Percentiles rank a stretch among this genome's conserved stretches.
Evolutionary conservation across 768 basidiomycete genomes (phyloP).

Genomic region (Gymnopilus dilepis): DNA sequence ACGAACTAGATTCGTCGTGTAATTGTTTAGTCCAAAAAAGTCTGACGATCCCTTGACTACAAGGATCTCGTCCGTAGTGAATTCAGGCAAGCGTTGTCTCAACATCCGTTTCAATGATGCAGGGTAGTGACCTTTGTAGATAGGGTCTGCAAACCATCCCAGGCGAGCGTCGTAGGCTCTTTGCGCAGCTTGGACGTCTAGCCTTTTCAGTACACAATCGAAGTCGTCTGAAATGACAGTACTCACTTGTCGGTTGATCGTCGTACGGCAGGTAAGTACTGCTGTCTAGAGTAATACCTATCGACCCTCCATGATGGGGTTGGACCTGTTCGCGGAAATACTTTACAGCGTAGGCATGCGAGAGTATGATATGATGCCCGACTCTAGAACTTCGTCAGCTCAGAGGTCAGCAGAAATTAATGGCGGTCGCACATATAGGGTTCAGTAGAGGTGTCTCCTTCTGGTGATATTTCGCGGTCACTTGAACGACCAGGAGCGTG

Average conservation of each 20-base stretch:
- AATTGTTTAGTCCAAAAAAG: constrained; percentile 73
- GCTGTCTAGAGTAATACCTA: constrained; percentile 77
- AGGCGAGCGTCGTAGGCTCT: constrained; percentile 67
- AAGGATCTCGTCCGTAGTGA: constrained; percentile 56
- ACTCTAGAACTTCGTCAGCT: constrained; percentile 44
- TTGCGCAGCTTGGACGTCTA: constrained; percentile 67
- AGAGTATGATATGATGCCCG: constrained; percentile 68
- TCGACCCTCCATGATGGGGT: constrained; percentile 56
- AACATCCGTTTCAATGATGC: constrained; percentile 50
- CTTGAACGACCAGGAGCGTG: constrained; percentile 76
- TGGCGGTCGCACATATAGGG: constrained; percentile 60
- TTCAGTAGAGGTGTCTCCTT: constrained; percentile 66
- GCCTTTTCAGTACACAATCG: not conserved
- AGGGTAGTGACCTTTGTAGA: constrained; percentile 75
- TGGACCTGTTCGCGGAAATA: constrained; percentile 66
- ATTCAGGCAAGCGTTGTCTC: constrained; percentile 58
- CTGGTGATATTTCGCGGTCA: constrained; percentile 55
- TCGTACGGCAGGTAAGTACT: constrained; percentile 73
- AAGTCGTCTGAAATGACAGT: not conserved
- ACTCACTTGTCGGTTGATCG: constrained; percentile 64
- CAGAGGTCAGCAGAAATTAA: not conserved
- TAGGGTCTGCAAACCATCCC: constrained; percentile 53
- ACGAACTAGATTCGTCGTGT: constrained; percentile 66
- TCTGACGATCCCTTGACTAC: constrained; percentile 67
- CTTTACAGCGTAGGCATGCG: constrained; percentile 71